Percentiles rank a stretch among this genome's conserved stretches.
These are phyloP conservation scores for Pseudogymnoascus sp. DNA, from an alignment of 2,329 filamentous ascomycete genomes.

Conservation along the genomic window DNA sequence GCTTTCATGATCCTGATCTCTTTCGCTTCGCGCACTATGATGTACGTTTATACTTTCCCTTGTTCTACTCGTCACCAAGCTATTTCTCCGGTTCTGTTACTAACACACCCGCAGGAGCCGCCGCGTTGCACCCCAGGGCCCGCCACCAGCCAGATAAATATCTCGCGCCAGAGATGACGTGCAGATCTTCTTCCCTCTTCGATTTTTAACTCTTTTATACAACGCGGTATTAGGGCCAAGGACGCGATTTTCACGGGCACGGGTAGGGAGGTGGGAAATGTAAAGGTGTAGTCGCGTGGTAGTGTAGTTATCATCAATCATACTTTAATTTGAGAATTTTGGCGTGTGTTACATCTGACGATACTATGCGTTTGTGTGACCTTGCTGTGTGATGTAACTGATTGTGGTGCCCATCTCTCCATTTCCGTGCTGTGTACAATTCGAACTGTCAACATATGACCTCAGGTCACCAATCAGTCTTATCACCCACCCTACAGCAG, in stretches of 20 bases:
- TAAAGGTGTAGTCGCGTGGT: not conserved
- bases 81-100: not conserved
- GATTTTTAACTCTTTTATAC: constrained; percentile 3
- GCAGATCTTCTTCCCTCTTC: not conserved
- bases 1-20: constrained; percentile 70
- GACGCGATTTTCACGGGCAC: not conserved
- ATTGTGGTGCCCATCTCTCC: not conserved
- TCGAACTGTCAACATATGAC: not conserved
- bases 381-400: not conserved
- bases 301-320: not conserved
- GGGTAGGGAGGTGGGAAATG: not conserved
- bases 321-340: not conserved
- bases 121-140: not conserved
- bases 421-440: not conserved
- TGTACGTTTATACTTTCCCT: constrained; percentile 50
- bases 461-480: not conserved
- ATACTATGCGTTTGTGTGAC: not conserved
- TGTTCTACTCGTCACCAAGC: not conserved
- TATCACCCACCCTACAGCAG: not conserved
- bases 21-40: constrained; percentile 65
- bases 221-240: not conserved
- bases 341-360: not conserved
- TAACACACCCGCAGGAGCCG: not conserved
- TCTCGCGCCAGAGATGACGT: not conserved
- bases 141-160: not conserved